phyloP scores from a whole-genome alignment of 2,329 filamentous ascomycete genomes.

The Neodidymelliopsis sp. region DNA sequence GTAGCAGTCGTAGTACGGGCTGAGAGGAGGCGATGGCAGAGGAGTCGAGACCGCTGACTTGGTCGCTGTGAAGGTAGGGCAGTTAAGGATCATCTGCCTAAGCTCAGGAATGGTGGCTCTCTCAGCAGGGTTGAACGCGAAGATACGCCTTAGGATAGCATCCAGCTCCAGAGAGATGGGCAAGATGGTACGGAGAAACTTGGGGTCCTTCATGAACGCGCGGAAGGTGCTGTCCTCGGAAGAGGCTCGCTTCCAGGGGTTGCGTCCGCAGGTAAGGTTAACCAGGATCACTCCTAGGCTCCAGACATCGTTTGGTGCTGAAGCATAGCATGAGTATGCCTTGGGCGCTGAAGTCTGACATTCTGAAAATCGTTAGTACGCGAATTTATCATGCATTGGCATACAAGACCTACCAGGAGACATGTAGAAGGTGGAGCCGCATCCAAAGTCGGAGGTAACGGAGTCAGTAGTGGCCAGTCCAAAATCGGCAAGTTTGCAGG shows the following conservation, averaged over 20 bases:
- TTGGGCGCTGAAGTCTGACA: conserved; percentile 80
- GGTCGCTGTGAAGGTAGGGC: conserved; percentile 72
- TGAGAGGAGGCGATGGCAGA: conserved; percentile 54
- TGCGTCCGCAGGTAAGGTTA: conserved; percentile 96
- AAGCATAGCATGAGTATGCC: conserved; percentile 80
- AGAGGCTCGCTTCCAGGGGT: conserved; percentile 98
- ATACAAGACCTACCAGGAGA: conserved; percentile 80
- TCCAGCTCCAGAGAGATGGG: conserved; percentile 91
- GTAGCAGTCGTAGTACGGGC: conserved; percentile 47
- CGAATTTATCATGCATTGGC: conserved; percentile 13
- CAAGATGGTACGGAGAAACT: conserved; percentile 91
- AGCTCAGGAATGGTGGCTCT: conserved; percentile 84
- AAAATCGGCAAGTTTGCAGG: conserved; percentile 96
- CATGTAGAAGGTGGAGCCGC: conserved; percentile 99
- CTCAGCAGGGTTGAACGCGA: conserved; percentile 82
- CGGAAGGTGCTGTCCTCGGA: conserved; percentile 93
- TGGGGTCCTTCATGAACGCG: conserved; percentile 82
- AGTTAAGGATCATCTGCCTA: conserved; percentile 76
- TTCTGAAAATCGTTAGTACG: conserved; percentile 65
- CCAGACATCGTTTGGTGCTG: conserved; percentile 96
- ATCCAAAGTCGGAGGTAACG: conserved; percentile 92
- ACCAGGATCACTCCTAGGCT: conserved; percentile 97
- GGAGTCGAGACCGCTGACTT: conserved; percentile 53
- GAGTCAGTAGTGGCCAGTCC: conserved; percentile 87
- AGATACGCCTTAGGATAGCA: conserved; percentile 84